Evolutionary conservation across 306 rosid species (phyloP).

Genomic region (Trifolium fragiferum): DNA sequence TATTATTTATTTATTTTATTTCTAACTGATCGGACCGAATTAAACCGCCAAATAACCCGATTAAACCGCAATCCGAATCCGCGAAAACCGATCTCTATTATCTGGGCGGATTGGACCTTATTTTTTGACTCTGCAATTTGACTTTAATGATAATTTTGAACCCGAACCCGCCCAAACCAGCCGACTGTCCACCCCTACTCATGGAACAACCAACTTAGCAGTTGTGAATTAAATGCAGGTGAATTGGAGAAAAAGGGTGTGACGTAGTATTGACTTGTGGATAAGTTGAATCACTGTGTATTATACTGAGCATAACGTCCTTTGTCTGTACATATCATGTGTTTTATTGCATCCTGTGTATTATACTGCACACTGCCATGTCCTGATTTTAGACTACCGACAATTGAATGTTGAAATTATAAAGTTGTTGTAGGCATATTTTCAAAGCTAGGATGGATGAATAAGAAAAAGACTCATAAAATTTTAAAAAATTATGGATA

Average conservation of each 20-base stretch:
- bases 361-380: not conserved
- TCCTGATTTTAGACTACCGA: conserved; percentile 14
- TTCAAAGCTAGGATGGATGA: not conserved
- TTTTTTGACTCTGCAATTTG: too few relatives aligned
- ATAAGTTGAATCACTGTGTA: conserved; percentile 24
- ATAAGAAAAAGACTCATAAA: not conserved
- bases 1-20: too few relatives aligned
- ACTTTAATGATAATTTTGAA: too few relatives aligned
- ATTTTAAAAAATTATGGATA: not conserved
- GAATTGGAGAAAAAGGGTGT: not conserved
- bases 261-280: conserved; percentile 30
- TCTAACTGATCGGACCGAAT: too few relatives aligned
- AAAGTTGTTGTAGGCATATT: not conserved
- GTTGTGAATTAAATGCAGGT: not conserved
- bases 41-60: too few relatives aligned
- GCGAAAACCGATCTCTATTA: too few relatives aligned
- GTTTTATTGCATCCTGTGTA: conserved; percentile 1
- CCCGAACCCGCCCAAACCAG: too few relatives aligned
- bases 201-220: too few relatives aligned
- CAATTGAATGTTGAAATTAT: conserved; percentile 3
- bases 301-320: not conserved
- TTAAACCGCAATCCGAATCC: too few relatives aligned
- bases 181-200: too few relatives aligned
- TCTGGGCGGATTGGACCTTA: too few relatives aligned
- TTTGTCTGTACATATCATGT: conserved; percentile 10